phyloP scores from a whole-genome alignment of 305 asterid genomes.

The Fraxinus ornus region DNA sequence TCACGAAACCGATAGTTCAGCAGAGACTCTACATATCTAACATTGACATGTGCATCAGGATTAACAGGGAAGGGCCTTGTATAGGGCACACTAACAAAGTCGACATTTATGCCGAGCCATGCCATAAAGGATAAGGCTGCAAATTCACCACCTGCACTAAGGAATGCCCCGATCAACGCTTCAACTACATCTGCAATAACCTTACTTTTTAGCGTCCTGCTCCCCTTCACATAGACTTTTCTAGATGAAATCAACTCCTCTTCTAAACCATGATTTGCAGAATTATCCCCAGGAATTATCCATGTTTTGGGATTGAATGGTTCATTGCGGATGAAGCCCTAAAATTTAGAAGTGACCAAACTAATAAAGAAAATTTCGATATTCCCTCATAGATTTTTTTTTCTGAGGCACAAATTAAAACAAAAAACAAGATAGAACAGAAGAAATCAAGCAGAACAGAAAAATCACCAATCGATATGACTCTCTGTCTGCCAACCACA shows the following conservation, averaged over 20 bases:
- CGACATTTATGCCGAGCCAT: conserved; percentile 65
- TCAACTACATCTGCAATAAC: conserved; percentile 73
- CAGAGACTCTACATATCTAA: conserved; percentile 46
- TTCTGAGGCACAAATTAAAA: neutral
- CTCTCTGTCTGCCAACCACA: neutral
- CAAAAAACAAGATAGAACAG: neutral
- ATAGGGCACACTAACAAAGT: conserved; percentile 40
- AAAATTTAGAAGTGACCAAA: conserved; percentile 3
- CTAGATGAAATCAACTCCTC: conserved; percentile 36
- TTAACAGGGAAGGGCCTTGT: conserved; percentile 35
- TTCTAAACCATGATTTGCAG: conserved; percentile 26
- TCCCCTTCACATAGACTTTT: conserved; percentile 36
- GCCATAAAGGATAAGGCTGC: conserved; percentile 69
- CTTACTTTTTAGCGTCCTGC: conserved; percentile 44
- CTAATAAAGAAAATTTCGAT: neutral
- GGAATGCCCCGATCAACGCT: conserved; percentile 82
- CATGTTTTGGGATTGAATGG: conserved; percentile 69
- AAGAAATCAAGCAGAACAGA: neutral
- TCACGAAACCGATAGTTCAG: conserved; percentile 55
- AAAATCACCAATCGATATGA: neutral
- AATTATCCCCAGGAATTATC: conserved; percentile 63
- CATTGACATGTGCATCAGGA: conserved; percentile 46
- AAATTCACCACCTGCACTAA: conserved; percentile 60
- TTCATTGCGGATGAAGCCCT: conserved; percentile 82
- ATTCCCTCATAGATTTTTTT: neutral